These are phyloP conservation scores for Pythium folliculosum DNA, from an alignment of 352 stramenopile genomes.

Conservation along the genomic window DNA sequence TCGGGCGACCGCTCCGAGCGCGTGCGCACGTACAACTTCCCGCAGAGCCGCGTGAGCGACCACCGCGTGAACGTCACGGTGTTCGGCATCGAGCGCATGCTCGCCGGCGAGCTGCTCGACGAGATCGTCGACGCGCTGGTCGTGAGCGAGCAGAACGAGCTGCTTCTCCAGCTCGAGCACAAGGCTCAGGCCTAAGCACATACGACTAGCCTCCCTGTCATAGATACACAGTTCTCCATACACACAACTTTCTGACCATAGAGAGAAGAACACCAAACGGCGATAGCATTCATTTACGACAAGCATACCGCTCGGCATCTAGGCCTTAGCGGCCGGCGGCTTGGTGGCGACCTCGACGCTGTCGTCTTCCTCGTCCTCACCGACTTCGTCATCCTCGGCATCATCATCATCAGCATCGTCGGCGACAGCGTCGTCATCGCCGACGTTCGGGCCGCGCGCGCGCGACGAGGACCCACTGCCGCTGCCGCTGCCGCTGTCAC, in stretches of 20 bases:
- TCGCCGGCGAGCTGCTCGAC: conserved; percentile 88
- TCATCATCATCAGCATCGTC: background rate
- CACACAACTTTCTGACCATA: too few species aligned
- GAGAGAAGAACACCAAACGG: too few species aligned
- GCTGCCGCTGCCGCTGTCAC: background rate
- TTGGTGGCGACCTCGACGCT: background rate
- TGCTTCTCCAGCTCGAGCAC: conserved; percentile 71
- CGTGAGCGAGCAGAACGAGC: conserved; percentile 75
- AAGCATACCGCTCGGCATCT: background rate
- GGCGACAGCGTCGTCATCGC: background rate
- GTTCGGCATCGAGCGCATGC: conserved; percentile 89
- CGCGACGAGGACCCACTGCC: background rate
- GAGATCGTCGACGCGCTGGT: conserved; percentile 87
- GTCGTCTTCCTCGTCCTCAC: conserved; percentile 1
- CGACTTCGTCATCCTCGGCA: background rate
- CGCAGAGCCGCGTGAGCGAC: conserved; percentile 95
- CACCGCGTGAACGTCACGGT: conserved; percentile 92
- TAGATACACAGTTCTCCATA: background rate
- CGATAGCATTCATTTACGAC: too few species aligned
- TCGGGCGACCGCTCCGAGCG: conserved; percentile 96
- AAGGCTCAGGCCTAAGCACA: conserved; percentile 7
- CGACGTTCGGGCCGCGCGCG: background rate
- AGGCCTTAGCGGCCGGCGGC: background rate
- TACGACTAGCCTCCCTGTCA: background rate
- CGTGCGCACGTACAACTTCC: conserved; percentile 99